Percentiles rank a stretch among this genome's conserved stretches.
Conservation (phyloP, 306 rosid genomes). For the Herpetospermum pedunculosum region DNA sequence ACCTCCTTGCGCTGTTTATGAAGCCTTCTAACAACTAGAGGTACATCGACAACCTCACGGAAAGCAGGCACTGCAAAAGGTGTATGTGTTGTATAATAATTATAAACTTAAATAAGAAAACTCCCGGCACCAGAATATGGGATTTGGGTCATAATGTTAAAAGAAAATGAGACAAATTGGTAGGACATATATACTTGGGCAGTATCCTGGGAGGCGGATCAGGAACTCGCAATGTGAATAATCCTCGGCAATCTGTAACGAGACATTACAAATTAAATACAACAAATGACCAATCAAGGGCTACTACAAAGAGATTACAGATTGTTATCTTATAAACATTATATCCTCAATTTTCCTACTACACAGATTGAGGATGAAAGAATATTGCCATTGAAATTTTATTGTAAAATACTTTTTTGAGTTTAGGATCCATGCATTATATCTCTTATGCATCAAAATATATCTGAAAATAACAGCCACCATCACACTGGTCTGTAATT, state of each 20-base stretch:
- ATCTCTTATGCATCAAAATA: background rate
- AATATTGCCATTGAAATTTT: background rate
- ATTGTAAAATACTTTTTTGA: background rate
- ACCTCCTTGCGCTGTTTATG: slow-evolving; percentile 91
- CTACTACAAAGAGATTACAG: background rate
- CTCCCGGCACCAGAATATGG: background rate
- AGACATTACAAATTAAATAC: background rate
- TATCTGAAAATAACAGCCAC: background rate
- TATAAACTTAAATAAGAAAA: background rate
- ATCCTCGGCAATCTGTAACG: slow-evolving; percentile 83
- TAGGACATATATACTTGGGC: slow-evolving; percentile 52
- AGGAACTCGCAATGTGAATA: slow-evolving; percentile 95
- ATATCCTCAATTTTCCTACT: background rate
- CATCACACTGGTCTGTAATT: background rate
- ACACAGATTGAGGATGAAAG: background rate
- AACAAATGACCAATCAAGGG: background rate
- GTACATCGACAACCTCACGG: slow-evolving; percentile 85
- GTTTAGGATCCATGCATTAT: background rate
- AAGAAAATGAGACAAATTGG: slow-evolving; percentile 3
- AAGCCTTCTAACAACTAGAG: slow-evolving; percentile 89
- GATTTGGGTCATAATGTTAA: background rate
- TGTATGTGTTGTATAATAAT: background rate
- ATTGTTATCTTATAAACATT: background rate
- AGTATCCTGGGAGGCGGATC: slow-evolving; percentile 95
- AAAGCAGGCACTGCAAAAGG: slow-evolving; percentile 82